Evolutionary conservation across 495 filamentous ascomycete species (phyloP).

Genomic region (Ramalina intermedia): DNA sequence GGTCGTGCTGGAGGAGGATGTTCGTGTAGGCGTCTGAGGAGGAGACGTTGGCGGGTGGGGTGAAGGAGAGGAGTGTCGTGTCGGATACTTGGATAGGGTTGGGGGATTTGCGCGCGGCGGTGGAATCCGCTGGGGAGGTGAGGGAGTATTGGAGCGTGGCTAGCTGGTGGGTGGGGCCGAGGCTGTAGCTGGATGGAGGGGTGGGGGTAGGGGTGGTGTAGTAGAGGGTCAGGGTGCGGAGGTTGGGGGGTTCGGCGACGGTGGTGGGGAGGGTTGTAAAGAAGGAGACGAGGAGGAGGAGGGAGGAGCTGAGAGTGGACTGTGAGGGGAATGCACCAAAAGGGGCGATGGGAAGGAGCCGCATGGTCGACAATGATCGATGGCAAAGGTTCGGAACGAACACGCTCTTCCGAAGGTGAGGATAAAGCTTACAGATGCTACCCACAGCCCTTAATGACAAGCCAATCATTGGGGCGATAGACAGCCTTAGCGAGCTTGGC

Average conservation of each 20-base stretch:
- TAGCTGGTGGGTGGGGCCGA: too few species aligned
- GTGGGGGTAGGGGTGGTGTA: background rate
- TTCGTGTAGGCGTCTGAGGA: background rate
- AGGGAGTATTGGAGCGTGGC: background rate
- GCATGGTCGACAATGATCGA: too few species aligned
- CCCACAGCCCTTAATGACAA: too few species aligned
- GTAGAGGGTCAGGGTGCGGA: background rate
- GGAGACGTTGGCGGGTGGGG: background rate
- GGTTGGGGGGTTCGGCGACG: background rate
- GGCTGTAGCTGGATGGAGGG: too few species aligned
- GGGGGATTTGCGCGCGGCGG: background rate
- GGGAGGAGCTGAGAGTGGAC: background rate
- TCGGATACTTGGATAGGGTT: slow-evolving; percentile 14
- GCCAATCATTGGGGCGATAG: too few species aligned
- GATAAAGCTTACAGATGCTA: too few species aligned
- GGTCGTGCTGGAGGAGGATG: background rate
- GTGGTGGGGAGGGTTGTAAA: slow-evolving; percentile 5
- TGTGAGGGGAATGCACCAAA: too few species aligned
- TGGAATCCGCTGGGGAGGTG: background rate
- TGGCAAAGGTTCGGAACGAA: too few species aligned
- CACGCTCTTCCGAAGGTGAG: too few species aligned
- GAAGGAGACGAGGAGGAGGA: background rate
- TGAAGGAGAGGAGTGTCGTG: slow-evolving; percentile 6
- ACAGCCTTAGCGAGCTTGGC: too few species aligned
- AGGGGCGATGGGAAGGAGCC: too few species aligned